Base-by-base conservation (phyloP, 2,329 filamentous ascomycete genomes). In the Aspergillus sp. region DNA sequence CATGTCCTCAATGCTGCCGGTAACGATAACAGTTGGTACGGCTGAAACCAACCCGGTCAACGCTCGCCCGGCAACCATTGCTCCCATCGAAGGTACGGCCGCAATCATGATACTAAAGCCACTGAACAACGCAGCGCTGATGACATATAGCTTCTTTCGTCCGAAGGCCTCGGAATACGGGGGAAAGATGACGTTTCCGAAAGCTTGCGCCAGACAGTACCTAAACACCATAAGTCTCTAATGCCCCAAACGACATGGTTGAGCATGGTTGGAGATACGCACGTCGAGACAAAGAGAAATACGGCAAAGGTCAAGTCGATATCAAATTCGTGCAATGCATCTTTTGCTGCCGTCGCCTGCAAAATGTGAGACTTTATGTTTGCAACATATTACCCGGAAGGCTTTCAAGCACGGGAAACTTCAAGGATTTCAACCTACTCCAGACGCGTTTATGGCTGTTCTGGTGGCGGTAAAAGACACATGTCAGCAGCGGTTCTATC, bases 1-100 rank as follows among this genome's bases (percentile, higher is more conserved):
- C 65, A 82, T 74, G 62, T 82, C 79, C 58, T 82, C 80, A 31
- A 82, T 72, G 50, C 75, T 79, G 0, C 80, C 79, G 0, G 75
- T 72, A 3, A 77, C 73, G 7, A 82, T 75, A 4, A 78, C 74
- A 0, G 76, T 72, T 1, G 80, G 80, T n/a, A 81, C 73, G 2
- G 79, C 77, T 0, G 78, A 79, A 3, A 76, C 61, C 12, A 80
- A 63, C 0, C 79, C 80, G 0, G 73, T 73, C 3, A 77, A 43
- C 44, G 79, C 73, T 2, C 80, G 70, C 1, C 77, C 75, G 7
- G 77, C 56, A 7, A 74, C 64, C 0, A 75, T 69, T 1, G 68
- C 73, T 1, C 69, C 60, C 4, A 77, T 31, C 0, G 66, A 71
- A 6, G 68, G 75, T 5, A 69, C 64, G 0, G 69, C 57, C 1